These are phyloP conservation scores for Edaphochlamys debaryana DNA, from an alignment of 139 green algal genomes.

Conservation along the genomic window DNA sequence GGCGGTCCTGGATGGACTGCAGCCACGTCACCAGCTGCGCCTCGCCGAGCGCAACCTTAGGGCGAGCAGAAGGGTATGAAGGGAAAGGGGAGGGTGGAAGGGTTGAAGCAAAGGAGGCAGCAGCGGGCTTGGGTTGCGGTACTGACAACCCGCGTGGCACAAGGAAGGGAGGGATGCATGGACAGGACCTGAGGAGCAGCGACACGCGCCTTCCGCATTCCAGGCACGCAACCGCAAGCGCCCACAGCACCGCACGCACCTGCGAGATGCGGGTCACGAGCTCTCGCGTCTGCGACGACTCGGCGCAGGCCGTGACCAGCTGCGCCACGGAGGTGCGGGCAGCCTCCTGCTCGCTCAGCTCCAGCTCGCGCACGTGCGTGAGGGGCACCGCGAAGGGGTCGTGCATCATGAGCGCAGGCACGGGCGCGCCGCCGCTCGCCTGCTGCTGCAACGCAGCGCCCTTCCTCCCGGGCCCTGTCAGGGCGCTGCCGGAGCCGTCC, in stretches of 20 bases:
- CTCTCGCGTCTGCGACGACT: conserved; percentile 34
- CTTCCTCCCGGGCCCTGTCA: no score
- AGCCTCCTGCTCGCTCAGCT: background rate
- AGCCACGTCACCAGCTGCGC: conserved; percentile 28
- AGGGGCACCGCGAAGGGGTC: conserved; percentile 1
- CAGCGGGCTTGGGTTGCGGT: no score
- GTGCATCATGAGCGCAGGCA: conserved; percentile 17
- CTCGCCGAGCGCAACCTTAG: conserved; percentile 38
- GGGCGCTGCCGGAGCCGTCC: background rate
- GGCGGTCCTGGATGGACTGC: conserved; percentile 19
- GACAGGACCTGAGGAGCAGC: no score
- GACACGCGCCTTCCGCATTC: no score
- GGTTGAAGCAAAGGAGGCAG: background rate
- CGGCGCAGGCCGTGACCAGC: conserved; percentile 46
- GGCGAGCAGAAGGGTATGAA: background rate
- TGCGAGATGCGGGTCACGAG: conserved; percentile 30
- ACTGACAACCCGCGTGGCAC: no score
- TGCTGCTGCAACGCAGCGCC: no score
- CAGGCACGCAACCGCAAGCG: no score
- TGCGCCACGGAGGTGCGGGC: conserved; percentile 34
- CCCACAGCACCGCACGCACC: background rate
- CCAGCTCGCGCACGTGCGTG: conserved; percentile 30
- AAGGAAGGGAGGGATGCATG: no score
- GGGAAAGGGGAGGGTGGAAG: background rate
- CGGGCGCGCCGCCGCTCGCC: background rate